Conservation (phyloP, 2,329 filamentous ascomycete species). For the Mycogone perniciosa region DNA sequence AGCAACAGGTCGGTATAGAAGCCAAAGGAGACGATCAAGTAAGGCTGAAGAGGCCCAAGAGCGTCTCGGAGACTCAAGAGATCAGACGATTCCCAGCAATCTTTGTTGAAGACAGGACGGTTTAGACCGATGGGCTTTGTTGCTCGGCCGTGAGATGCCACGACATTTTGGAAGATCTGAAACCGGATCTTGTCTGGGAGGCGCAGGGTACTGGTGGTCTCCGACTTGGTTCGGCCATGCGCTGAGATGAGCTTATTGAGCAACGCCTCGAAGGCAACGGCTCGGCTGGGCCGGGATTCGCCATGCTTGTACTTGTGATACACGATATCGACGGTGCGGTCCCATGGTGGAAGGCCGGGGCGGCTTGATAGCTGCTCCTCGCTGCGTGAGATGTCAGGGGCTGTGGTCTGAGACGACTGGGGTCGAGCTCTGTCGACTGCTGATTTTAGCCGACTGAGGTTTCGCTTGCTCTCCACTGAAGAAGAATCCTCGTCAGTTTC, state of each 20-base stretch:
- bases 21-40: constrained; percentile 26
- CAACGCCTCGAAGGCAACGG: constrained; percentile 15
- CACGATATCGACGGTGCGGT: constrained; percentile 31
- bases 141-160: constrained; percentile 9
- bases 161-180: constrained; percentile 22
- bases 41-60: constrained; percentile 20
- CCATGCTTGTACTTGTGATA: constrained; percentile 21
- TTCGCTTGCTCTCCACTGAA: constrained; percentile 4
- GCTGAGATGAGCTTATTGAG: constrained; percentile 20
- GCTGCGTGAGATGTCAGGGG: background rate
- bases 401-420: background rate
- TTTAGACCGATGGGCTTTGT: constrained; percentile 26
- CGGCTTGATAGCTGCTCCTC: background rate
- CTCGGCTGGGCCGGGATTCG: background rate
- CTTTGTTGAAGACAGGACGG: constrained; percentile 19
- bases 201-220: constrained; percentile 11
- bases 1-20: constrained; percentile 33
- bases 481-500: background rate
- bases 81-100: constrained; percentile 30
- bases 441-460: constrained; percentile 7
- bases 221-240: constrained; percentile 9
- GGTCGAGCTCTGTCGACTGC: constrained; percentile 6
- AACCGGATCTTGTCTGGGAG: constrained; percentile 18
- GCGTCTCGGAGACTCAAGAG: constrained; percentile 26
- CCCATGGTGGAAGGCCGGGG: constrained; percentile 26